Conservation (phyloP, 495 filamentous ascomycete genomes). For the Rhypophila decipiens region DNA sequence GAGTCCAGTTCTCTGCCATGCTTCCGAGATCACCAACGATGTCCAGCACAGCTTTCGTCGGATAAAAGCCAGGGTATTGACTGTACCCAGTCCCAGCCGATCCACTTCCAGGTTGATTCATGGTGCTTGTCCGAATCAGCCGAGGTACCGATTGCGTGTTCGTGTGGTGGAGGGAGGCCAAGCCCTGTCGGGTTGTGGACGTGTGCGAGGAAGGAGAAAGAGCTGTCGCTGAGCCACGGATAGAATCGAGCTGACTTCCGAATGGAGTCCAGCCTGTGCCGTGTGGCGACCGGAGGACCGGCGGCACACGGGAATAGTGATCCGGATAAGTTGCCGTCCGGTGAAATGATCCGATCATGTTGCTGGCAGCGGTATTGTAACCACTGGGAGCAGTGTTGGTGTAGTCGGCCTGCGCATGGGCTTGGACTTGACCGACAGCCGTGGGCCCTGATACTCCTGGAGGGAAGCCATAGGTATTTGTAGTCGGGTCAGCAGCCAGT, state of each 20-base stretch:
- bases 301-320: constrained; percentile 39
- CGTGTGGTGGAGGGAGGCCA: constrained; percentile 28
- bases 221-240: constrained; percentile 31
- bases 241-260: constrained; percentile 30
- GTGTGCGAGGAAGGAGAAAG: constrained; percentile 21
- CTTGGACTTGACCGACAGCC: constrained; percentile 21
- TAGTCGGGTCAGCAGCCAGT: constrained; percentile 23
- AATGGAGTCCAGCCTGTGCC: constrained; percentile 39
- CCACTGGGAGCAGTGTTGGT: constrained; percentile 23
- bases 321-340: constrained; percentile 36
- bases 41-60: constrained; percentile 78
- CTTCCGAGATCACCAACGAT: constrained; percentile 74
- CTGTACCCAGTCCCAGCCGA: constrained; percentile 53
- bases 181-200: constrained; percentile 34
- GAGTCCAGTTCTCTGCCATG: constrained; percentile 75
- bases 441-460: constrained; percentile 32
- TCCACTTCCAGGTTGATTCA: constrained; percentile 51
- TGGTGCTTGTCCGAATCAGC: constrained; percentile 77
- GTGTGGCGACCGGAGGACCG: constrained; percentile 43
- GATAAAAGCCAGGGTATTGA: constrained; percentile 68
- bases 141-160: constrained; percentile 48
- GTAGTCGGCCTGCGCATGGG: constrained; percentile 13
- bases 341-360: constrained; percentile 41
- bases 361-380: constrained; percentile 37
- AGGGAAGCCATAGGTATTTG: constrained; percentile 45